These are phyloP conservation scores for Xenoacremonium recifei DNA, from an alignment of 2,329 filamentous ascomycete species.

Conservation along the genomic window DNA sequence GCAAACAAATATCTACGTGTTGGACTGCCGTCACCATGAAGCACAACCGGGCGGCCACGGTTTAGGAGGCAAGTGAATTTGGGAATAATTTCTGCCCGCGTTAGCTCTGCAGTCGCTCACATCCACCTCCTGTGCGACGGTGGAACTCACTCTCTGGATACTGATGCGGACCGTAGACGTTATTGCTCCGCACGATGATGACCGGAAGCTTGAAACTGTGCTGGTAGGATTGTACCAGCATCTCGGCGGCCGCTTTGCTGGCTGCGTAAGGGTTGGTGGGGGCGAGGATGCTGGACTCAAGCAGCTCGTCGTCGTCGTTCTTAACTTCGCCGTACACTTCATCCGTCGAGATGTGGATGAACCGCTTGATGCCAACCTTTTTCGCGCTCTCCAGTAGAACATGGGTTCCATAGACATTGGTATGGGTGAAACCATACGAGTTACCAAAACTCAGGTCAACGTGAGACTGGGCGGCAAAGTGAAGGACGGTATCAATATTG, in stretches of 20 bases:
- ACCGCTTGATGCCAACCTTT: slow-evolving; percentile 67
- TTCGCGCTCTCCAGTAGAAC: slow-evolving; percentile 76
- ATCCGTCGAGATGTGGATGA: slow-evolving; percentile 82
- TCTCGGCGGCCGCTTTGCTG: slow-evolving; percentile 78
- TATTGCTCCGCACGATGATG: slow-evolving; percentile 80
- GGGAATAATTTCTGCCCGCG: slow-evolving; percentile 71
- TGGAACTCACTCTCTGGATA: slow-evolving; percentile 71
- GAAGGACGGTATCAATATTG: slow-evolving; percentile 76
- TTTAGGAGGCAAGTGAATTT: slow-evolving; percentile 76
- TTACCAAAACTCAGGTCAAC: slow-evolving; percentile 82
- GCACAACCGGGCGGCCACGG: slow-evolving; percentile 62
- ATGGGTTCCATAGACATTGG: slow-evolving; percentile 83
- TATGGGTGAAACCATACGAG: slow-evolving; percentile 77
- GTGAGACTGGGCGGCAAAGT: slow-evolving; percentile 84
- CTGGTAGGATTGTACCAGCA: slow-evolving; percentile 83
- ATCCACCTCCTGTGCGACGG: not conserved
- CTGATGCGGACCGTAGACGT: slow-evolving; percentile 83
- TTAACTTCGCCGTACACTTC: slow-evolving; percentile 83
- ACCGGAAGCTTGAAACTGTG: slow-evolving; percentile 79
- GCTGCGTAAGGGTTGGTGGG: slow-evolving; percentile 83
- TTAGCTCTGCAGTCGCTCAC: not conserved
- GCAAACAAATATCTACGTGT: slow-evolving; percentile 76
- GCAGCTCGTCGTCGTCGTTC: slow-evolving; percentile 67
- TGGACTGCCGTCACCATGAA: slow-evolving; percentile 75
- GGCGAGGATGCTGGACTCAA: slow-evolving; percentile 71